A percentile compares a stretch with the other conserved stretches of the same genome.
These are phyloP conservation scores for Aspergillus spinulosporus DNA, from an alignment of 2,329 filamentous ascomycete genomes.

Conservation along the genomic window DNA sequence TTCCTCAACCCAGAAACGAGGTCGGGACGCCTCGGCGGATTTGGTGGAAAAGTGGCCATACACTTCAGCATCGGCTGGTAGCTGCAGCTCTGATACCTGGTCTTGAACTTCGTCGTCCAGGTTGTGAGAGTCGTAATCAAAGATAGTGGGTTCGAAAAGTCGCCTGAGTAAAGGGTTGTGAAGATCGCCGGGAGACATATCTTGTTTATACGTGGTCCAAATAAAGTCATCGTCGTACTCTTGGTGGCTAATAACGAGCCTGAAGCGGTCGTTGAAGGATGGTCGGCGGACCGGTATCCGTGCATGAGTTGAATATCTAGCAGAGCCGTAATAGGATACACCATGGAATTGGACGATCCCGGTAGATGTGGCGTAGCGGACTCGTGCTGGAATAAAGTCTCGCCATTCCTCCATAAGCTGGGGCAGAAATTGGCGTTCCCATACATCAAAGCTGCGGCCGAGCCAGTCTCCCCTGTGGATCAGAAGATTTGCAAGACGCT, in stretches of 20 bases:
- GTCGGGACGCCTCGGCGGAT: not conserved
- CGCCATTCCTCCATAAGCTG: constrained; percentile 51
- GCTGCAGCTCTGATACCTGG: not conserved
- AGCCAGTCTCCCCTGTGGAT: constrained; percentile 24
- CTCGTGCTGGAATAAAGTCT: constrained; percentile 45
- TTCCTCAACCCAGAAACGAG: not conserved
- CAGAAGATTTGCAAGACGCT: constrained; percentile 26
- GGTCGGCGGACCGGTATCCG: constrained; percentile 25
- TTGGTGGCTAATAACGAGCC: constrained; percentile 19
- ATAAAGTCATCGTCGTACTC: constrained; percentile 30
- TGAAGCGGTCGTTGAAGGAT: constrained; percentile 16
- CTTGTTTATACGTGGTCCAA: constrained; percentile 20
- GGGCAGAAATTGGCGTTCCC: constrained; percentile 43
- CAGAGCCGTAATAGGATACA: constrained; percentile 21
- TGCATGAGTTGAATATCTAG: constrained; percentile 19
- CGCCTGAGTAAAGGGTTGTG: constrained; percentile 18
- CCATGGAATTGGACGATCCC: constrained; percentile 45
- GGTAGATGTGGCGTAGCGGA: constrained; percentile 39
- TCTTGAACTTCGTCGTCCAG: not conserved
- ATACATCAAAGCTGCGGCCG: constrained; percentile 21
- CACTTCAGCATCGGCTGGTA: not conserved
- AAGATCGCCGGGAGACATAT: constrained; percentile 8
- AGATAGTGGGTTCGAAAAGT: constrained; percentile 16
- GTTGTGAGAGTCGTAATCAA: not conserved
- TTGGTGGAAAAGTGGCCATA: not conserved